Evolutionary conservation across 2,329 filamentous ascomycete genomes (phyloP), one percentile per base, ranked within the genome.

Genomic region (Nectriaceae sp.): DNA sequence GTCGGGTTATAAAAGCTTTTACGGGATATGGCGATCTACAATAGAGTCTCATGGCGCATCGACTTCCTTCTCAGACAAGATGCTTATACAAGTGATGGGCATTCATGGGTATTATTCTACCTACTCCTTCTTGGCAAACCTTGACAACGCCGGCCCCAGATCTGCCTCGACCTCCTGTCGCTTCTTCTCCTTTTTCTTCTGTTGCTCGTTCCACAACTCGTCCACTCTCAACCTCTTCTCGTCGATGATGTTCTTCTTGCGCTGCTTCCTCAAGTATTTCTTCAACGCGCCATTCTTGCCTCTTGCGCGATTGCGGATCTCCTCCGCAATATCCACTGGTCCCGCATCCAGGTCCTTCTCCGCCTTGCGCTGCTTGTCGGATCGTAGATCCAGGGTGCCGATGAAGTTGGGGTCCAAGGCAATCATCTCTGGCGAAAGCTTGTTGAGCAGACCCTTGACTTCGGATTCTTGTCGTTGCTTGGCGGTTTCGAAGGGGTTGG

Each of bases 391-490:
- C 24, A 99, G 78, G 59, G 85, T 90, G 46, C 94, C 94, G 61
- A 99, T 84, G 65, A 91, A 95, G 70, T 94, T 88, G 59, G 94
- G 93, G 66, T 99, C 87, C 19, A 99, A 77, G 2, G 90, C 89
- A 54, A 99, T 99, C 90, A 97, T 99, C 65, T 96, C 93, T 3
- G 94, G 93, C 63, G 92, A 85, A 40, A 99, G 78, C 75, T 99
- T 99, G 78, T 95, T 96, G 61, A 99, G 83, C 55, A 99, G 78
- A 11, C 82, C 78, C 75, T 89, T 90, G 68, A 99, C 91, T 71
- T 99, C 94, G 42, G 82, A 80, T 71, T 99, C 94, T 70, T 95
- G 92, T 62, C 94, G 84, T 74, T 97, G 92, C 73, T 94, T 95
- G 63, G 78, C 80, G 44, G 88, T 96, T 74, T 97, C 94, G 79